These are phyloP conservation scores for Alloascoidea hylecoeti DNA, from an alignment of 805 yeast species.

Conservation along the genomic window DNA sequence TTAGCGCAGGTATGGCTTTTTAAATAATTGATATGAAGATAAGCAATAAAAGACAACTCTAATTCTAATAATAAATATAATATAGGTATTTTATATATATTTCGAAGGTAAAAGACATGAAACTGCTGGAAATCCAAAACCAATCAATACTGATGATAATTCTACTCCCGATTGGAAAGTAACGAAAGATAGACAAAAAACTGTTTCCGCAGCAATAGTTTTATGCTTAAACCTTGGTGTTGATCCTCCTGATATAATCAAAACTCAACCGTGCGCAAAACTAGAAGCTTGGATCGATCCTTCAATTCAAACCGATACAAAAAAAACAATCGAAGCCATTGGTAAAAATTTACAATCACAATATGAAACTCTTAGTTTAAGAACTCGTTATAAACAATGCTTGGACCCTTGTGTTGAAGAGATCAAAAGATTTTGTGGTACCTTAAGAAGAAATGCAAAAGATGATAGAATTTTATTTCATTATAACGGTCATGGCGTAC, in stretches of 20 bases:
- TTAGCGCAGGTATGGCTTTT: conserved; percentile 26
- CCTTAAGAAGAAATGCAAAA: conserved; percentile 78
- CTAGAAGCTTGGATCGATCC: conserved; percentile 94
- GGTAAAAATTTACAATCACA: conserved; percentile 81
- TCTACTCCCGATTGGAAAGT: conserved; percentile 72
- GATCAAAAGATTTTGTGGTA: conserved; percentile 79
- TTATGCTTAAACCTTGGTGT: conserved; percentile 87
- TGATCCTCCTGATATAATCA: conserved; percentile 92
- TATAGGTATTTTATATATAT: conserved; percentile 59
- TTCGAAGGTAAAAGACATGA: conserved; percentile 87
- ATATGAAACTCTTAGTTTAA: conserved; percentile 75
- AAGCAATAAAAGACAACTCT: too few relatives aligned
- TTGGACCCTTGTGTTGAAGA: conserved; percentile 95
- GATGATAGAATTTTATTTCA: conserved; percentile 90
- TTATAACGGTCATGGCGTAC: conserved; percentile 97
- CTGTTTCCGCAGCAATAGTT: conserved; percentile 86
- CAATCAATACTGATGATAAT: conserved; percentile 31
- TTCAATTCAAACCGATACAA: conserved; percentile 61
- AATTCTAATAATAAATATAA: too few relatives aligned
- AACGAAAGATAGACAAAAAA: conserved; percentile 80
- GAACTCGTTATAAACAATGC: conserved; percentile 83
- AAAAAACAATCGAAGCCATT: conserved; percentile 81
- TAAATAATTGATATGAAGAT: not conserved
- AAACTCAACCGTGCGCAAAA: conserved; percentile 87
- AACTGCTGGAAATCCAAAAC: conserved; percentile 69